These are phyloP conservation scores for Penicillium tannophilum DNA, from an alignment of 495 filamentous ascomycete genomes.

Conservation along the genomic window DNA sequence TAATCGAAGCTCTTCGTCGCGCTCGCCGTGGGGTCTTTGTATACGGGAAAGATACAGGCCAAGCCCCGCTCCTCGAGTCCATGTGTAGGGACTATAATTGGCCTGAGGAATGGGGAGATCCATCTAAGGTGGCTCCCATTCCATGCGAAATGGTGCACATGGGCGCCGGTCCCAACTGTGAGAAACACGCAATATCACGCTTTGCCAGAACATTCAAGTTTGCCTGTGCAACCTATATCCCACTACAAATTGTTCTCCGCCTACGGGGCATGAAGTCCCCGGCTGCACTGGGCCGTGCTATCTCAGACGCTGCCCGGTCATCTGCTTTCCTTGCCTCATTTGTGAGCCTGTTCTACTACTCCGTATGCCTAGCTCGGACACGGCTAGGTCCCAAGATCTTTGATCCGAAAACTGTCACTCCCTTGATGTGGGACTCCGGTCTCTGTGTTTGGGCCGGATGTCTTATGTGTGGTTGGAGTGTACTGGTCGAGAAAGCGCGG, in stretches of 20 bases:
- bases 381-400: conserved; percentile 75
- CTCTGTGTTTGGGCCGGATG: conserved; percentile 77
- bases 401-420: conserved; percentile 52
- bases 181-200: conserved; percentile 71
- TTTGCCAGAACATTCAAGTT: conserved; percentile 73
- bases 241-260: conserved; percentile 70
- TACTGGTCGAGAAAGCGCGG: conserved; percentile 68
- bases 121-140: conserved; percentile 69
- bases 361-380: conserved; percentile 80
- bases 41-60: conserved; percentile 79
- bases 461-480: conserved; percentile 81
- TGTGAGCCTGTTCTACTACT: conserved; percentile 83
- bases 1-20: conserved; percentile 73
- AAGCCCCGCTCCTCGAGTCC: conserved; percentile 66
- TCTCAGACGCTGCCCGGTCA: conserved; percentile 66
- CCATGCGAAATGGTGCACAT: conserved; percentile 90
- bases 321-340: conserved; percentile 84
- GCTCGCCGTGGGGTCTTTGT: conserved; percentile 63
- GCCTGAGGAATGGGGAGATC: conserved; percentile 77
- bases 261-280: conserved; percentile 54
- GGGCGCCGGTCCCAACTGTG: conserved; percentile 75
- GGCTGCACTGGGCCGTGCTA: conserved; percentile 44
- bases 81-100: conserved; percentile 76
- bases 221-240: conserved; percentile 78
- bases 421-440: conserved; percentile 66